Base-by-base conservation (phyloP, 345 rosid species). In the Aurinia saxatilis region DNA sequence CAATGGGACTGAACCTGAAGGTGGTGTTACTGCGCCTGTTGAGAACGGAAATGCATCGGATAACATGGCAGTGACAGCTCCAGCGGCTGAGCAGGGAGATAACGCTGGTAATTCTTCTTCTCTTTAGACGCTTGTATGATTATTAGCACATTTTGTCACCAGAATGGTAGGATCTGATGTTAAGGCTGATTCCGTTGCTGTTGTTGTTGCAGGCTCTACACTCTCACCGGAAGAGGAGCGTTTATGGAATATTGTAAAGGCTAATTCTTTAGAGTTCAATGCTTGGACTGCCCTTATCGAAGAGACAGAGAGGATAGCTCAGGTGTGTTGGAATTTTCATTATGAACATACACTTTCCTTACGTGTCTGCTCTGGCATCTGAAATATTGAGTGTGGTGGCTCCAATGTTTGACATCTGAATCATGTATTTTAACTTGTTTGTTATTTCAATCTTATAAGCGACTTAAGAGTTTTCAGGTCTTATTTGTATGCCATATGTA, bases 281-380 rank as follows among this genome's bases (percentile, higher is more conserved):
- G 82, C 96, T 63, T 87, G 97, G 99, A 88, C 89, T 77, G 77
- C 90, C 19, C 67, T 93, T 60, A 80, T 93, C 47, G 92, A 90
- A 30, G 99, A 87, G 71, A 87, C 95, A 10, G 99, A 93, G 80
- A 93, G 87, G 79, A 72, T 79, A 27, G 81, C 92, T 14, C 88
- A 81, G 97, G 97, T 90, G 76, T 79, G 73, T 57, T 8, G 48
- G 33, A 33, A 5, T 46, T 60, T n/a, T 3, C 51, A 12, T 41
- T 10, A 50, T 7, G 17, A 23, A 27, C 17, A 2, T 49, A 18
- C 14, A 35, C 8, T 41, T 21, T 25, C 12, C 23, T 38, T 40
- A 21, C 30, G 10, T 48, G 37, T 35, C 29, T 57, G 33, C 53
- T 63, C 18, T 27, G 50, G 35, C 45, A 37, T 31, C 11, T 71